phyloP scores from a whole-genome alignment of 306 rosid genomes.

The Cicer yamashitae region DNA sequence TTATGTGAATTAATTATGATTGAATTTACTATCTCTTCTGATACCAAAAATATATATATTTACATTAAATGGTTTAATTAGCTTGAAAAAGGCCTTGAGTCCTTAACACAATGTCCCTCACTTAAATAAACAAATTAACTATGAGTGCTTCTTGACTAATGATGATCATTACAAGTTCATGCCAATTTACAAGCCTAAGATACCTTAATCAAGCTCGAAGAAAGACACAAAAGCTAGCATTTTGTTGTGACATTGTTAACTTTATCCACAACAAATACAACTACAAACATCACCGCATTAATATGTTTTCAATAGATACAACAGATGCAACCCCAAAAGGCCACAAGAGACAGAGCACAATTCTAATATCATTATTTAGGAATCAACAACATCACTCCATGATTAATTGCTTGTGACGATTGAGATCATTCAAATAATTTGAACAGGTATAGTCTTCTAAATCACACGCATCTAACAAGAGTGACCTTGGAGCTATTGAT shows the following conservation, averaged over 20 bases:
- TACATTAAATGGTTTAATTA: slow-evolving; percentile 11
- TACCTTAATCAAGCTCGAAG: slow-evolving; percentile 39
- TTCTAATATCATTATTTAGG: slow-evolving; percentile 14
- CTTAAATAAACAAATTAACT: slow-evolving; percentile 27
- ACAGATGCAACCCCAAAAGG: slow-evolving; percentile 30
- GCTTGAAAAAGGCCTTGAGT: neutral
- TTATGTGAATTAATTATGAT: no score
- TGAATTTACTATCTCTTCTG: no score
- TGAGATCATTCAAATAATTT: slow-evolving; percentile 76
- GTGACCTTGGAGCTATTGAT: slow-evolving; percentile 49
- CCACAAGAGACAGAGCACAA: neutral
- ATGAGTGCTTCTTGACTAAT: slow-evolving; percentile 35
- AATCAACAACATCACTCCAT: slow-evolving; percentile 61
- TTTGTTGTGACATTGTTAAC: slow-evolving; percentile 36
- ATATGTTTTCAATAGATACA: slow-evolving; percentile 27
- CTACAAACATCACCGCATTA: slow-evolving; percentile 36
- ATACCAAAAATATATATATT: no score
- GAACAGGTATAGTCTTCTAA: slow-evolving; percentile 87
- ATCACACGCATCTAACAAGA: slow-evolving; percentile 72
- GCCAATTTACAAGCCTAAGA: slow-evolving; percentile 45
- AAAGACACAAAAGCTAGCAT: slow-evolving; percentile 20
- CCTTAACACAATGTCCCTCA: neutral
- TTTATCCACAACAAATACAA: slow-evolving; percentile 28
- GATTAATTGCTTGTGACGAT: slow-evolving; percentile 78
- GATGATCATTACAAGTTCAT: slow-evolving; percentile 30